phyloP scores from a whole-genome alignment of 495 filamentous ascomycete genomes.

The Penicillium fimorum region DNA sequence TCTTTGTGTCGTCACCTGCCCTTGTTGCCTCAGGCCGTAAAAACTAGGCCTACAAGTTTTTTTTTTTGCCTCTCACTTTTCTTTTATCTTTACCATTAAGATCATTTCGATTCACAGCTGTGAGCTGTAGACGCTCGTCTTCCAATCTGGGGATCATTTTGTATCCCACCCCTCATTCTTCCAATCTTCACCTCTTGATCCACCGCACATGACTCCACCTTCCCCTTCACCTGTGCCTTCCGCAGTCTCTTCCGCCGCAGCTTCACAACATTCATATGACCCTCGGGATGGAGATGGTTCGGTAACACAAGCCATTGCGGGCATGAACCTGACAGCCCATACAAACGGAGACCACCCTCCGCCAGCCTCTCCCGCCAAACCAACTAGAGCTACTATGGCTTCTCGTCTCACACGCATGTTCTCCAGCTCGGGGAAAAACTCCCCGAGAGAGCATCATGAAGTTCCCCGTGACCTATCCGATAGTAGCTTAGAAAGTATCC shows the following conservation, averaged over 20 bases:
- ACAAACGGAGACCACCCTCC: conserved; percentile 37
- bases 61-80: conserved; percentile 27
- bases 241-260: conserved; percentile 45
- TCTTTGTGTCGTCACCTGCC: conserved; percentile 32
- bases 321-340: conserved; percentile 42
- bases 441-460: conserved; percentile 33
- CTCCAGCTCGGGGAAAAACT: conserved; percentile 38
- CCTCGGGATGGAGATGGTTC: conserved; percentile 44
- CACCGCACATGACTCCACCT: conserved; percentile 50
- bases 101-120: conserved; percentile 12
- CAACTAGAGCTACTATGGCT: conserved; percentile 54
- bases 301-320: conserved; percentile 49
- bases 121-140: conserved; percentile 24
- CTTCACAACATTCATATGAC: conserved; percentile 42
- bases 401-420: conserved; percentile 63
- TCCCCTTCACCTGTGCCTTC: conserved; percentile 46
- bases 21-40: conserved; percentile 37
- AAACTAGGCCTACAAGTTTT: conserved; percentile 21
- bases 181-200: conserved; percentile 14
- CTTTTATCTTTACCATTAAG: conserved; percentile 9
- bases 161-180: conserved; percentile 9
- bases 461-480: conserved; percentile 40
- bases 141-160: conserved; percentile 13
- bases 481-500: conserved; percentile 41
- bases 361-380: conserved; percentile 35